Conservation (phyloP, 2,329 filamentous ascomycete species). For the Xylariaceae sp. region DNA sequence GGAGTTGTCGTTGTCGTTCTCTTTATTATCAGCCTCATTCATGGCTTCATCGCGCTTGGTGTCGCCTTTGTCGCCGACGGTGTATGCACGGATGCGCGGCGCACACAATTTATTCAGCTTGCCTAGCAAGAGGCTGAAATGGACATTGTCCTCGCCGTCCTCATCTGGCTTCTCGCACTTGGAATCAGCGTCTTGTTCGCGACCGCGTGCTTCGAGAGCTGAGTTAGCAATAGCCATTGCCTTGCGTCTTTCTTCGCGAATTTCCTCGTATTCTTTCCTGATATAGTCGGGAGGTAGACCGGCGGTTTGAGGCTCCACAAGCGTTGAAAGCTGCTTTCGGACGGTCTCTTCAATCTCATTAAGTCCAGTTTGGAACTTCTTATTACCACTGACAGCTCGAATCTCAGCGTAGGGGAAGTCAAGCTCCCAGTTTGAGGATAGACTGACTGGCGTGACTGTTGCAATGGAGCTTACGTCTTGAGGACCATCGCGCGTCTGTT, state of each 20-base stretch:
- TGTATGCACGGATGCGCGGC: conserved; percentile 12
- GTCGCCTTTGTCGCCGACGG: conserved; percentile 7
- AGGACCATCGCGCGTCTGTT: not conserved
- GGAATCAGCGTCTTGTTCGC: not conserved
- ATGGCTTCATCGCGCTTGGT: not conserved
- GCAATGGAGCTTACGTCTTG: conserved; percentile 10
- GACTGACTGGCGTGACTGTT: conserved; percentile 5
- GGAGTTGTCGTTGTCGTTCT: not conserved
- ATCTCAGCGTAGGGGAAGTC: conserved; percentile 24
- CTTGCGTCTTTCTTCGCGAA: conserved; percentile 8
- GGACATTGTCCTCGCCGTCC: not conserved
- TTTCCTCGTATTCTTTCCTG: conserved; percentile 18
- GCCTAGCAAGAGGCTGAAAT: conserved; percentile 21
- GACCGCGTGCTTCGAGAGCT: not conserved
- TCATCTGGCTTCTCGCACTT: not conserved
- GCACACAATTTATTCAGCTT: conserved; percentile 23
- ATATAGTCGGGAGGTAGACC: conserved; percentile 20
- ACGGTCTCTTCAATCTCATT: conserved; percentile 17
- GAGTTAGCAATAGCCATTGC: conserved; percentile 6
- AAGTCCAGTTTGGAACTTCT: conserved; percentile 15
- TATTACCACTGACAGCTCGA: conserved; percentile 17
- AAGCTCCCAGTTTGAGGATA: conserved; percentile 6
- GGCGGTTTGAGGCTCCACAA: conserved; percentile 24
- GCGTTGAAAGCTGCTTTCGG: conserved; percentile 11
- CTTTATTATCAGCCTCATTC: not conserved